phyloP scores from a whole-genome alignment of 164 flowering plant species.

The Magnolia officinalis region DNA sequence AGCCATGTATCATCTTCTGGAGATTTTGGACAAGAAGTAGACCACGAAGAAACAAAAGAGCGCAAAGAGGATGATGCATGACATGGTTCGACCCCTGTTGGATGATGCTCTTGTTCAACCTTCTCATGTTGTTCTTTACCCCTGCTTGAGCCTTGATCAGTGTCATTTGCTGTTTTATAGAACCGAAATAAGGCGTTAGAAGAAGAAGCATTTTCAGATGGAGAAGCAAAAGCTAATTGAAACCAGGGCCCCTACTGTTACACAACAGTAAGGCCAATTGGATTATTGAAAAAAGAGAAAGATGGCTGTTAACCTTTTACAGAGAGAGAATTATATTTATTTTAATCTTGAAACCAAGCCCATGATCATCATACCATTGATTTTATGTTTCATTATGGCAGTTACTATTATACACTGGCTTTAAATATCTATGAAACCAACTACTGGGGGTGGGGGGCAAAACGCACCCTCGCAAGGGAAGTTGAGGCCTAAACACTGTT shows the following conservation, averaged over 20 bases:
- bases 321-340: too few species aligned
- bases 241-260: not conserved
- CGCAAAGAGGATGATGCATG: constrained; percentile 68
- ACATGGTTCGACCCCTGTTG: constrained; percentile 68
- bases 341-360: too few species aligned
- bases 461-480: too few species aligned
- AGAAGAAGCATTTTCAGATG: not conserved
- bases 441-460: too few species aligned
- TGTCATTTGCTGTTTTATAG: constrained; percentile 67
- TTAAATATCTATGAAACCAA: too few species aligned
- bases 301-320: too few species aligned
- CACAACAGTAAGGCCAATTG: not conserved
- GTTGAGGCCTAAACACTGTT: too few species aligned
- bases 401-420: too few species aligned
- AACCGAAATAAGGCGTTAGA: not conserved
- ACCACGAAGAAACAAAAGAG: constrained; percentile 51
- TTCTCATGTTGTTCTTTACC: constrained; percentile 83
- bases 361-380: too few species aligned
- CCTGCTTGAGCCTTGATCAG: constrained; percentile 83
- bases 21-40: constrained; percentile 54
- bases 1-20: constrained; percentile 24
- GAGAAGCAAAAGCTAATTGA: not conserved
- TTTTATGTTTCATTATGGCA: too few species aligned
- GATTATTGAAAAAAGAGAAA: too few species aligned
- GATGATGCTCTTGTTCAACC: constrained; percentile 67